Base-by-base conservation (phyloP, 495 filamentous ascomycete genomes). In the Annulohypoxylon stygium region DNA sequence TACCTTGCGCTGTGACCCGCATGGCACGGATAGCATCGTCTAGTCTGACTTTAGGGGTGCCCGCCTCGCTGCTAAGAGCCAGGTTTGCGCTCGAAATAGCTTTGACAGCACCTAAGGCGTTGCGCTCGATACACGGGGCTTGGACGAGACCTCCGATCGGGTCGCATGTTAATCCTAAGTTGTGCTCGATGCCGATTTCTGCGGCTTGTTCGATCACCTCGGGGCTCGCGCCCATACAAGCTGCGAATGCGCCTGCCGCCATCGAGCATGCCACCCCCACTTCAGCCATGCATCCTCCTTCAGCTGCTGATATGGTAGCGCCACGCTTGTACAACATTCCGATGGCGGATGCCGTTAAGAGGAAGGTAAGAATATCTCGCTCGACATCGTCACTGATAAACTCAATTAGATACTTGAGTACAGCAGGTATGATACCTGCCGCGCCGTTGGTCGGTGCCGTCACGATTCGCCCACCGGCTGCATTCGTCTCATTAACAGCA, bases 251-350 rank as follows among this genome's bases (percentile, higher is more conserved):
- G 16, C 76, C 79, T 0, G 79, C 79, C 1, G 79, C 79, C 79
- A 81, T 81, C 8, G 79, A 81, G 41, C 79, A 81, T n/a, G 79
- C 79, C n/a, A 81, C 79, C 30, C 79, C 79, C 2, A 81, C 79
- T 43, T 81, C 79, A n/a, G 79, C 79, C 79, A 81, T 81, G 61
- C 79, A 81, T 1, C 79, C 79, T 10, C 79, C 79, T 8, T 81
- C 79, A 6, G 79, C 79, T 6, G 79, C 79, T 5, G 76, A 78
- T 60, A 81, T 81, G 26, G 77, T 81, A 0, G 79, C 79, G 3
- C 79, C 79, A 30, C 79, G 79, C 67, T 81, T 81, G 65, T 81
- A 81, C 9, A 81, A 70, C 79, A 81, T 81, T 20, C 79, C 79
- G 25, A 81, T 81, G 7, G 79, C 79, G 3, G 79, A 62, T 3